phyloP scores from a whole-genome alignment of 2,329 filamentous ascomycete genomes.

The Trichophyton benhamiae region DNA sequence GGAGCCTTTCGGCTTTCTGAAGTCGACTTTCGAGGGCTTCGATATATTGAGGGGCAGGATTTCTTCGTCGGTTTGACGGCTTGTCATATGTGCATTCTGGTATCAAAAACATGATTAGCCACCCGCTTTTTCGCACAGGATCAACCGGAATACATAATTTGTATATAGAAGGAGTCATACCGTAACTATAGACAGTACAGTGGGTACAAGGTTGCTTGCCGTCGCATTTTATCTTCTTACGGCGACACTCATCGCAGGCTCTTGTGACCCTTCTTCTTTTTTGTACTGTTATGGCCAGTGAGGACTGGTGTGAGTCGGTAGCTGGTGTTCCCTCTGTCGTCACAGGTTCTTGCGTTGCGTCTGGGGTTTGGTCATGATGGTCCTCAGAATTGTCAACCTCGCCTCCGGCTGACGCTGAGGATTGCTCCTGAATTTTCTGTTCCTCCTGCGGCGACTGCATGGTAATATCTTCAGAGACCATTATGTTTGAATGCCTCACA shows the following conservation, averaged over 20 bases:
- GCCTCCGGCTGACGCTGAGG: neutral
- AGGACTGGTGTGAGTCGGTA: slow-evolving; percentile 19
- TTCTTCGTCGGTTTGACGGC: slow-evolving; percentile 79
- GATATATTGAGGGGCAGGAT: slow-evolving; percentile 84
- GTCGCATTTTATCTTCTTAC: slow-evolving; percentile 81
- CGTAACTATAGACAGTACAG: slow-evolving; percentile 96
- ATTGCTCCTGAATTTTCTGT: neutral
- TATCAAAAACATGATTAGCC: neutral
- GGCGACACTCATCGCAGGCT: slow-evolving; percentile 69
- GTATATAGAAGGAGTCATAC: slow-evolving; percentile 40
- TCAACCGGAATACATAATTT: neutral
- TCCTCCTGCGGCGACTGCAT: neutral
- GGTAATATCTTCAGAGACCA: slow-evolving; percentile 9
- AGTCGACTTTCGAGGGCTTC: slow-evolving; percentile 75
- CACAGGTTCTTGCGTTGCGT: slow-evolving; percentile 1
- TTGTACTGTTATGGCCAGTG: slow-evolving; percentile 46
- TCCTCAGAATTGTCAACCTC: neutral
- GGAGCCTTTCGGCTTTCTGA: slow-evolving; percentile 67
- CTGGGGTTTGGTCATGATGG: neutral
- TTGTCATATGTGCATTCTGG: slow-evolving; percentile 91
- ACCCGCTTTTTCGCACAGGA: neutral
- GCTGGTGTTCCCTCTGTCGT: slow-evolving; percentile 11
- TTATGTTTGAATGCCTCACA: slow-evolving; percentile 2
- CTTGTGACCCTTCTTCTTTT: slow-evolving; percentile 67
- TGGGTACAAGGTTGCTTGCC: slow-evolving; percentile 85